Evolutionary conservation across 1,284 basidiomycete genomes (phyloP).

Genomic region (Coriolopsis trogii): DNA sequence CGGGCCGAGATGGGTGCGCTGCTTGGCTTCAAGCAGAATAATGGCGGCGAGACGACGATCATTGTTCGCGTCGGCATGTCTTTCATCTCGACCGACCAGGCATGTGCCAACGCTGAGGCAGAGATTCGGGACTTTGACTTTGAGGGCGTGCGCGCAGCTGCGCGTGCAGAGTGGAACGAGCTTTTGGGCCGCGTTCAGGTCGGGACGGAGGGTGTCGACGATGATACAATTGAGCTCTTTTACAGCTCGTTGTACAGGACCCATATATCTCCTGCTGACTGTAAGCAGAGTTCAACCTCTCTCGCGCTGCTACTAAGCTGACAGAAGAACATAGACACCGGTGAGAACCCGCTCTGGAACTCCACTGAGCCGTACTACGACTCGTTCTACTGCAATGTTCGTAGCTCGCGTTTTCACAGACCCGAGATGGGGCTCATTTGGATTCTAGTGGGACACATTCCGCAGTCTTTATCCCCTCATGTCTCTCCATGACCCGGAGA

Average conservation of each 20-base stretch:
- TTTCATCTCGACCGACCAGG: constrained; percentile 60
- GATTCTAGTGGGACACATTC: constrained; percentile 63
- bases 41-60: constrained; percentile 42
- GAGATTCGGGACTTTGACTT: constrained; percentile 67
- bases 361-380: constrained; percentile 69
- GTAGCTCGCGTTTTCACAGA: not conserved
- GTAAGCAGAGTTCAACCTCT: constrained; percentile 36
- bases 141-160: constrained; percentile 44
- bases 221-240: constrained; percentile 54
- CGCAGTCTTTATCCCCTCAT: constrained; percentile 60
- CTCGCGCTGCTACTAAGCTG: not conserved
- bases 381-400: constrained; percentile 50
- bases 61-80: constrained; percentile 61
- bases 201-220: constrained; percentile 48
- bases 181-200: constrained; percentile 57
- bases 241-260: constrained; percentile 69
- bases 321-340: constrained; percentile 49
- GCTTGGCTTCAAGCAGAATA: constrained; percentile 49
- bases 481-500: constrained; percentile 62
- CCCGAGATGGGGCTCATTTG: not conserved
- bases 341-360: constrained; percentile 70
- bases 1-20: constrained; percentile 49
- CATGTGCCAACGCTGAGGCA: constrained; percentile 59
- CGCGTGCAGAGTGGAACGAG: constrained; percentile 57
- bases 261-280: constrained; percentile 70